A percentile compares a stretch with the other conserved stretches of the same genome.
Conservation (phyloP, 495 filamentous ascomycete genomes). For the Aspergillus olivimuriae region DNA sequence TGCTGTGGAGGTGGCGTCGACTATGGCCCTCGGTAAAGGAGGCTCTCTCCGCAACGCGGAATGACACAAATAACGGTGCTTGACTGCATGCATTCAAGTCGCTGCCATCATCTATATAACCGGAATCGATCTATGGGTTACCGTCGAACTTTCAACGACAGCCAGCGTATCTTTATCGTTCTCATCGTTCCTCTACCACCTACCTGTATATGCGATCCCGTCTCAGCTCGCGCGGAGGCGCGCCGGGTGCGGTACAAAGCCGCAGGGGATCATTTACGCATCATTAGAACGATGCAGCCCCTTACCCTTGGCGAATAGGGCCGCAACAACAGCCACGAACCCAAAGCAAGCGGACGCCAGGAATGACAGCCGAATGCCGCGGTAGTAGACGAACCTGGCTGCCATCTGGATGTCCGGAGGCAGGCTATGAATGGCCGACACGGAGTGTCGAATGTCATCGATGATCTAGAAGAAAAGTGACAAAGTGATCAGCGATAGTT, state of each 20-base stretch:
- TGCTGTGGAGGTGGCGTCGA: not conserved
- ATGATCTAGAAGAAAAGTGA: slow-evolving; percentile 39
- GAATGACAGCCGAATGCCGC: slow-evolving; percentile 50
- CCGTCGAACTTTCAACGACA: too few relatives aligned
- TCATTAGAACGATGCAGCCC: slow-evolving; percentile 20
- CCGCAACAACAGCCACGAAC: slow-evolving; percentile 41
- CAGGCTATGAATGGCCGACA: slow-evolving; percentile 46
- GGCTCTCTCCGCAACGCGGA: not conserved
- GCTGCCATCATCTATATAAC: too few relatives aligned
- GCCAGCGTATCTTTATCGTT: too few relatives aligned
- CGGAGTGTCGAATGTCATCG: slow-evolving; percentile 55
- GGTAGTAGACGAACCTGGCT: slow-evolving; percentile 53
- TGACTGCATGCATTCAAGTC: too few relatives aligned
- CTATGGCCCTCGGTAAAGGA: not conserved
- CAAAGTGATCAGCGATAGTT: slow-evolving; percentile 14
- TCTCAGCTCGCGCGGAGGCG: too few relatives aligned
- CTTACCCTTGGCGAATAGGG: slow-evolving; percentile 44
- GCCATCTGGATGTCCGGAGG: slow-evolving; percentile 54
- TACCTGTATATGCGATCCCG: too few relatives aligned
- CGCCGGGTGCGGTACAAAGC: not conserved
- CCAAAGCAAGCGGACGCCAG: slow-evolving; percentile 47
- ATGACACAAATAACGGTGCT: too few relatives aligned
- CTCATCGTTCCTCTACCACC: too few relatives aligned
- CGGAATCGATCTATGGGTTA: too few relatives aligned
- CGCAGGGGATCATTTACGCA: not conserved